Base-by-base conservation (phyloP, 352 stramenopile species). In the Blastocystis hominis region DNA sequence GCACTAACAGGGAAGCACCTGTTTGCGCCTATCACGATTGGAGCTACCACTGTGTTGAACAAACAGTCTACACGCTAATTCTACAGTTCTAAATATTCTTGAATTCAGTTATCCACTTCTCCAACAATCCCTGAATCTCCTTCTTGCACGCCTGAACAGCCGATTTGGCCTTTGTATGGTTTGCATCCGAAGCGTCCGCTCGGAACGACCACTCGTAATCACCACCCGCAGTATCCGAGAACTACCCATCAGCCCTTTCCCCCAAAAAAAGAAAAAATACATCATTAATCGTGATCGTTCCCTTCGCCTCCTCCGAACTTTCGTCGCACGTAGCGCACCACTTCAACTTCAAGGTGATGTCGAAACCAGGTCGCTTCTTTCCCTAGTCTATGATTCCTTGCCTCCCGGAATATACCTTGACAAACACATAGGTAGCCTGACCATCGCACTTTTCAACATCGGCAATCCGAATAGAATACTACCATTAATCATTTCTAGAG, bases 361-460 rank as follows among this genome's bases (percentile, higher is more conserved):
- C 72, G 38, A 70, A 84, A 54, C 72, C 72, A 50, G 72, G 72
- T 17, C 20, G 44, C 59, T 84, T 84, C 40, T 72, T 84, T 40
- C 72, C 72, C 70, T 80, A 80, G 15, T 6, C 15, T 69, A 69
- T 38, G 66, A 30, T 30, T 30, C 66, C 47, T 13, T 24, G 20
- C 5, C 20, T 30, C 3, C 20, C 4, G 20, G 24, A 72, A 42
- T 34, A 44, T 42, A 80, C 70, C 59, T 84, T 84, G 17, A 54
- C 17, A 24, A 84, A 84, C 17, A 84, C 72, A 36, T 55, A 66
- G 15, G 72, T 84, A 3, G 72, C 72, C 46, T 84, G 72, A 38
- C 72, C 72, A 84, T 84, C 72, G 46, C 72, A 84, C 59, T 84
- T 84, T 36, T 84, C 72, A 7, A 84, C 72, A 47, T 59, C 36